Evolutionary conservation across 78 protist genomes (phyloP), one percentile per base, ranked within the genome.

Genomic region (Planoprotostelium fungivorum): DNA sequence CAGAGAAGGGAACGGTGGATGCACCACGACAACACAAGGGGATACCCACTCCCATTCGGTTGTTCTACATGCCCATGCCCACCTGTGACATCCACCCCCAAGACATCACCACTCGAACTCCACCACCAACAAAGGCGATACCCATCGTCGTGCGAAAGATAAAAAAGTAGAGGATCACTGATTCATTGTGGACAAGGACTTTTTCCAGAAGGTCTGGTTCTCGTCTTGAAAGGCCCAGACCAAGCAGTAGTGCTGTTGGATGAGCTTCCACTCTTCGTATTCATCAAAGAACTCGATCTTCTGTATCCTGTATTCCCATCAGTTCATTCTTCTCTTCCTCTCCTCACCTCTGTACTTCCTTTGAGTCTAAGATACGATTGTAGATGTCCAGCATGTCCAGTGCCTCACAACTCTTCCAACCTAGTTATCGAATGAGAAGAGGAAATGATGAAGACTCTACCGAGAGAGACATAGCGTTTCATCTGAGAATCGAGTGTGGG

Each of bases 251-350:
- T 90, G 92, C 36, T 89, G 73, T 87, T 89, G 91, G 84, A 95
- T 88, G 23, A 95, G 38, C 87, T 94, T 63, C 95, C 92, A 88
- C 88, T 92, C 96, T 90, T 89, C 91, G 87, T 87, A 95, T 37
- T 90, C 94, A 38, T 90, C 94, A 63, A 91, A 95, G 73, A 91
- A 88, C 86, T 92, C 92, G 39, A 95, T 51, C 73, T 16, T 51
- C 73, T 51, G 73, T 25, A 51, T 51, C 73, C 73, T n/a, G n/a
- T n/a, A n/a, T n/a, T n/a, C n/a, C n/a, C n/a, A n/a, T n/a, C n/a
- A n/a, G n/a, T n/a, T n/a, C n/a, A n/a, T n/a, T n/a, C n/a, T n/a
- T n/a, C n/a, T n/a, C n/a, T n/a, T n/a, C n/a, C n/a, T n/a, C n/a
- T n/a, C n/a, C n/a, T n/a, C n/a, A n/a, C n/a, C n/a, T 51, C 73